Evolutionary conservation across 495 filamentous ascomycete species (phyloP).

Genomic region (Xylaria telfairii): DNA sequence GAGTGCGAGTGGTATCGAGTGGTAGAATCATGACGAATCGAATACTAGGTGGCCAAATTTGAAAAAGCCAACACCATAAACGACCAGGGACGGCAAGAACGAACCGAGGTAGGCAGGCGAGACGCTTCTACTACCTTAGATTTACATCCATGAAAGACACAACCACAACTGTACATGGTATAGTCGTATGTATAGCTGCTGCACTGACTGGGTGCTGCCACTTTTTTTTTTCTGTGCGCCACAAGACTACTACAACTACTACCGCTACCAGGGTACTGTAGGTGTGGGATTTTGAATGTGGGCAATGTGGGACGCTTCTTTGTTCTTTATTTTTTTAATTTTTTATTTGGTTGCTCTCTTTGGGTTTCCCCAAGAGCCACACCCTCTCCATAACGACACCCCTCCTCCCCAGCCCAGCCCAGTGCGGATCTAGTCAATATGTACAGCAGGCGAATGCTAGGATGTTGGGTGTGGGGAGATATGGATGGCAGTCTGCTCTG

Average conservation of each 20-base stretch:
- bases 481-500: neutral
- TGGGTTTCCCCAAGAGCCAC: neutral
- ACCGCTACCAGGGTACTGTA: too few relatives aligned
- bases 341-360: too few relatives aligned
- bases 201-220: neutral
- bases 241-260: too few relatives aligned
- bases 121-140: neutral
- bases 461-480: slow-evolving; percentile 1
- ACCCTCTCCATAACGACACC: slow-evolving; percentile 1
- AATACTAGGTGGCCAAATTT: neutral
- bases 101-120: slow-evolving; percentile 2
- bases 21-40: neutral
- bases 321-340: too few relatives aligned
- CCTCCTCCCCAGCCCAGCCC: slow-evolving; percentile 1
- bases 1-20: neutral
- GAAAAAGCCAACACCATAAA: neutral
- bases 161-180: neutral
- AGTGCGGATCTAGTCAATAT: slow-evolving; percentile 3
- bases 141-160: too few relatives aligned
- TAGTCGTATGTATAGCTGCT: neutral
- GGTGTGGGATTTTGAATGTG: neutral
- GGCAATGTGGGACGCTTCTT: neutral
- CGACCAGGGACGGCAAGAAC: neutral
- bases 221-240: neutral
- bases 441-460: neutral